Percentiles rank a stretch among this genome's conserved stretches.
Evolutionary conservation across 129 eudicot species (phyloP).

Genomic region (sunflower (Helianthus annuus)): DNA sequence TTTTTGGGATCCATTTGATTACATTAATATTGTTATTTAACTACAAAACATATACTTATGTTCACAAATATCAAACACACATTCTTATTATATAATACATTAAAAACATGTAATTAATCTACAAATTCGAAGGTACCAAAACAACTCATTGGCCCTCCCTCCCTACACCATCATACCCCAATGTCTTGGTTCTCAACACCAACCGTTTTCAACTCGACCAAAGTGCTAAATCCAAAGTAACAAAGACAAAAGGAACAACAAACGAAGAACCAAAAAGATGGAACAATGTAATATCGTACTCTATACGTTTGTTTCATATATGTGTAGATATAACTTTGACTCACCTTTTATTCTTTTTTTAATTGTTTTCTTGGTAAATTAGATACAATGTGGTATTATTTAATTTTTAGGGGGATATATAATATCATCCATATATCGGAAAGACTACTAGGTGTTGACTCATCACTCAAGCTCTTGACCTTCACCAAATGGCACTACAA

Average conservation of each 20-base stretch:
- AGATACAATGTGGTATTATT: neutral
- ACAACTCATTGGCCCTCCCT: slow-evolving; percentile 1
- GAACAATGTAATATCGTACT: slow-evolving; percentile 33
- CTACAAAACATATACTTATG: neutral
- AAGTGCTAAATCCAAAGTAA: slow-evolving; percentile 33
- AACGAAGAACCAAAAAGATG: slow-evolving; percentile 32
- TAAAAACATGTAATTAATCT: neutral
- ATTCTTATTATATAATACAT: neutral
- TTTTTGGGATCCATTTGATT: neutral
- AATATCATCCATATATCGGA: too few relatives aligned
- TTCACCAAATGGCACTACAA: too few relatives aligned
- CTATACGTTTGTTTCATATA: slow-evolving; percentile 29
- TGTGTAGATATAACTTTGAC: slow-evolving; percentile 22
- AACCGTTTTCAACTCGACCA: slow-evolving; percentile 21
- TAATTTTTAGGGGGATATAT: too few relatives aligned
- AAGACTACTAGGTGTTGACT: too few relatives aligned
- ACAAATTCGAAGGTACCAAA: neutral
- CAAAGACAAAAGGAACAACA: slow-evolving; percentile 22
- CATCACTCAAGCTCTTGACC: too few relatives aligned
- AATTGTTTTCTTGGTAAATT: neutral
- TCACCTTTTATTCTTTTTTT: neutral
- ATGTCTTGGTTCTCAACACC: slow-evolving; percentile 20
- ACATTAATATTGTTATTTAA: neutral
- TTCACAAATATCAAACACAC: neutral
- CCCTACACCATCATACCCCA: slow-evolving; percentile 18